Conservation (phyloP, 2,329 filamentous ascomycete species). For the Helotiales sp. region DNA sequence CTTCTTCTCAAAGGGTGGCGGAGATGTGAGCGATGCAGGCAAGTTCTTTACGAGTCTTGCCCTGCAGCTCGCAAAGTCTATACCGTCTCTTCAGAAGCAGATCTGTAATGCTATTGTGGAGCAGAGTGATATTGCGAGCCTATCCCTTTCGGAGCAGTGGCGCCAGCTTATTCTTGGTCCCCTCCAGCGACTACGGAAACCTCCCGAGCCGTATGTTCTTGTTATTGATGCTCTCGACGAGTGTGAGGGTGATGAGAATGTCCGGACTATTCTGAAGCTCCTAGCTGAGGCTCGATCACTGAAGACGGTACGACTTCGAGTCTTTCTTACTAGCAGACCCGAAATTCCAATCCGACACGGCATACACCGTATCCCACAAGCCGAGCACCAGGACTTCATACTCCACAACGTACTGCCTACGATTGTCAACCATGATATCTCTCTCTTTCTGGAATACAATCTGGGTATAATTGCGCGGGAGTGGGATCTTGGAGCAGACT, state of each 20-base stretch:
- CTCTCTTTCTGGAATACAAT: conserved; percentile 31
- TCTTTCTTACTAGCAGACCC: conserved; percentile 42
- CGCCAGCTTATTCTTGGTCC: conserved; percentile 50
- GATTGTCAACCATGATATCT: conserved; percentile 41
- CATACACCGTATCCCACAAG: conserved; percentile 26
- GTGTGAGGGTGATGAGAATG: conserved; percentile 35
- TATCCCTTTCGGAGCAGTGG: conserved; percentile 25
- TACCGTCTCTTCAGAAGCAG: background rate
- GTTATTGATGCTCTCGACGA: conserved; percentile 44
- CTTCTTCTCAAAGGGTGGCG: too few species aligned
- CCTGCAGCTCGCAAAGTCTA: background rate
- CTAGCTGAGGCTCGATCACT: conserved; percentile 25
- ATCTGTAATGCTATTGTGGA: background rate
- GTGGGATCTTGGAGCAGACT: conserved; percentile 13
- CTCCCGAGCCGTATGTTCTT: conserved; percentile 22
- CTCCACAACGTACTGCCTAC: conserved; percentile 29
- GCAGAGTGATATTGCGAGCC: background rate
- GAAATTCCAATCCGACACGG: conserved; percentile 35
- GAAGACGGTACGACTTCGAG: conserved; percentile 31
- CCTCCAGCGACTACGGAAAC: too few species aligned
- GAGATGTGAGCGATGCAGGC: background rate
- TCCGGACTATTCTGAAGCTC: conserved; percentile 35
- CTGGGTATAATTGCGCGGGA: conserved; percentile 14
- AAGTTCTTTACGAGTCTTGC: conserved; percentile 4
- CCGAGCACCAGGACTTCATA: too few species aligned